These are phyloP conservation scores for Quercus engelmannii DNA, from an alignment of 306 rosid genomes.

Conservation along the genomic window DNA sequence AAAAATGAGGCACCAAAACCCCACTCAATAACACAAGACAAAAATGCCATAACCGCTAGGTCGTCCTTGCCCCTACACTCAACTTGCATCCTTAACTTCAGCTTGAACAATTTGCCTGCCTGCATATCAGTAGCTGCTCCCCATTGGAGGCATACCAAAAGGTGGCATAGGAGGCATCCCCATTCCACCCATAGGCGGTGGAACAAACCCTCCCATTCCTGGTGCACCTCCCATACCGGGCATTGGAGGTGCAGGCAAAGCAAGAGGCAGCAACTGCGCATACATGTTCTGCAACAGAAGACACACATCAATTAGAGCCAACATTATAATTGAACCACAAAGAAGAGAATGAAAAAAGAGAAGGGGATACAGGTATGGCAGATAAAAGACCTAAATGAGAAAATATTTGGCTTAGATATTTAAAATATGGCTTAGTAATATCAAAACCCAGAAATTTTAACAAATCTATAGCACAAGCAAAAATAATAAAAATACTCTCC, in stretches of 20 bases:
- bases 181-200: conserved; percentile 90
- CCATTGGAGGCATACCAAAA: conserved; percentile 98
- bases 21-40: conserved; percentile 30
- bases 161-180: conserved; percentile 99
- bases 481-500: background rate
- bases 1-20: conserved; percentile 43
- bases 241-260: conserved; percentile 97
- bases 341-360: background rate
- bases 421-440: background rate
- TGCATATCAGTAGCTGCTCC: conserved; percentile 62
- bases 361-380: background rate
- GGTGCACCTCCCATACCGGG: conserved; percentile 80
- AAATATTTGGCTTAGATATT: background rate
- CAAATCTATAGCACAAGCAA: background rate
- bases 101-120: background rate
- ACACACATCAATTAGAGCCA: conserved; percentile 7
- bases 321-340: background rate
- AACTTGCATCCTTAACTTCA: background rate
- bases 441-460: conserved; percentile 1
- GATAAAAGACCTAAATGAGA: background rate
- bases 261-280: conserved; percentile 94
- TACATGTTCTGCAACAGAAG: conserved; percentile 89
- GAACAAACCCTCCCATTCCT: conserved; percentile 69
- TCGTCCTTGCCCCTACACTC: conserved; percentile 24
- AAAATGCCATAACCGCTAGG: conserved; percentile 27